Percentiles rank a stretch among this genome's conserved stretches.
These are phyloP conservation scores for Fomitopsis palustris DNA, from an alignment of 1,284 basidiomycete species.

Conservation along the genomic window DNA sequence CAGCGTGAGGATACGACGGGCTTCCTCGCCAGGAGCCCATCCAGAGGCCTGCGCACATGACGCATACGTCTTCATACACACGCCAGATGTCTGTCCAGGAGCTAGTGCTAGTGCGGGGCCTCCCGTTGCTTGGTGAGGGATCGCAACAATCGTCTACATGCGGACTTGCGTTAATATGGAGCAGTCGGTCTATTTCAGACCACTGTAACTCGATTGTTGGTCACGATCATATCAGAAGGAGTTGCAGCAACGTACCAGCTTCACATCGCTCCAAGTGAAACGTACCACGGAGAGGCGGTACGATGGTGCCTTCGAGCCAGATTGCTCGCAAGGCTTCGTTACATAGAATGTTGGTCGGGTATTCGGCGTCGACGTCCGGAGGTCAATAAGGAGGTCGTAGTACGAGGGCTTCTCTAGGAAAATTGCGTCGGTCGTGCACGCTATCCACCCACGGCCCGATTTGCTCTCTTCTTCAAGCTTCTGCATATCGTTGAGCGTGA, in stretches of 20 bases:
- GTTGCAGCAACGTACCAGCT: constrained; percentile 44
- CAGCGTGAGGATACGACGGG: constrained; percentile 42
- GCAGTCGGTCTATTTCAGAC: constrained; percentile 67
- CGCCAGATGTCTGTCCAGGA: constrained; percentile 74
- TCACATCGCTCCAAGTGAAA: constrained; percentile 79
- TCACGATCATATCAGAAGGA: not conserved
- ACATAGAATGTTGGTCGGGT: constrained; percentile 62
- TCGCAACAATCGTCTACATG: constrained; percentile 18
- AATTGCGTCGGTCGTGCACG: constrained; percentile 79
- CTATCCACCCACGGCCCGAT: constrained; percentile 70
- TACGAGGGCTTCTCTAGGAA: constrained; percentile 73
- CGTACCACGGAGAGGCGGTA: constrained; percentile 58
- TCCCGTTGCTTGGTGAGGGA: constrained; percentile 13
- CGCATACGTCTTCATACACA: constrained; percentile 77
- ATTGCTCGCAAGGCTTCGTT: constrained; percentile 43
- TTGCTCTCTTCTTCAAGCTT: constrained; percentile 51
- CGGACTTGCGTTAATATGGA: constrained; percentile 45
- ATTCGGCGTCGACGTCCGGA: constrained; percentile 60
- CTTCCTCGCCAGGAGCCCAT: constrained; percentile 61
- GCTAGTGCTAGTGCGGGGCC: constrained; percentile 29
- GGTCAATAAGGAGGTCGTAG: constrained; percentile 75
- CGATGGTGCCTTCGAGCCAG: constrained; percentile 36
- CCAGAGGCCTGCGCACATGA: constrained; percentile 76
- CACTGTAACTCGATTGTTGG: constrained; percentile 49
- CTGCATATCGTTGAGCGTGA: constrained; percentile 69